Evolutionary conservation across 2,329 filamentous ascomycete species (phyloP), one percentile per base, ranked within the genome.

Genomic region (Colletotrichum acutatum): DNA sequence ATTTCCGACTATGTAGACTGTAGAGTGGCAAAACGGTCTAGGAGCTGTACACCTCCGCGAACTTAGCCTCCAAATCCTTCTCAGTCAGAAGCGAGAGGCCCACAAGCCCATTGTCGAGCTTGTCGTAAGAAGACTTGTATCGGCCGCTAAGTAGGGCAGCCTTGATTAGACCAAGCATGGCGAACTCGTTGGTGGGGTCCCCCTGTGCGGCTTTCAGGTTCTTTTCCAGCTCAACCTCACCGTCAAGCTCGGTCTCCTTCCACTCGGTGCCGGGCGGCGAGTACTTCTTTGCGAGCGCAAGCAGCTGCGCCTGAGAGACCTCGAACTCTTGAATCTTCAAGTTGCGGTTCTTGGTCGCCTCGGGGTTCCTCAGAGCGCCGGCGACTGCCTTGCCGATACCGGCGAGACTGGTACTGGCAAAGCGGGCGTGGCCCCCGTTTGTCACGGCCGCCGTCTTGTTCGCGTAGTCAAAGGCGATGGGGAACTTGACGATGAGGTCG

Each of bases 291-390:
- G 75, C 76, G 11, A 76, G 65, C 26, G 72, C 80, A 3, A 90
- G 76, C 1, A 92, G 79, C 63, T 89, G 82, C 3, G 85, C 85
- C 79, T 90, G 87, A 0, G 85, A 86, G 0, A 85, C 83, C 19
- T 83, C 82, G 65, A 88, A 86, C 11, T 84, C 87, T 14, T 86
- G 85, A 12, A 91, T 77, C 71, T 85, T 88, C 46, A 92, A 79
- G 74, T 86, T 85, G 56, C 86, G 82, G 78, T 92, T 91, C 74
- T 81, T 85, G 0, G 88, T 90, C 46, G 84, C 80, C 2, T 84
- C 81, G 0, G 85, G 82, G 24, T 79, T 84, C 77, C 79, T 82
- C 5, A 91, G 80, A 1, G 87, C 80, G 8, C 83, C 82, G 9
- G 85, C 82, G 1, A 89, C 83, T 0, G 88, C 85, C 22, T 84